A percentile compares a stretch with the other conserved stretches of the same genome.
These are phyloP conservation scores for Eutrema salsugineum DNA, from an alignment of 441 rosid species.

Conservation along the genomic window DNA sequence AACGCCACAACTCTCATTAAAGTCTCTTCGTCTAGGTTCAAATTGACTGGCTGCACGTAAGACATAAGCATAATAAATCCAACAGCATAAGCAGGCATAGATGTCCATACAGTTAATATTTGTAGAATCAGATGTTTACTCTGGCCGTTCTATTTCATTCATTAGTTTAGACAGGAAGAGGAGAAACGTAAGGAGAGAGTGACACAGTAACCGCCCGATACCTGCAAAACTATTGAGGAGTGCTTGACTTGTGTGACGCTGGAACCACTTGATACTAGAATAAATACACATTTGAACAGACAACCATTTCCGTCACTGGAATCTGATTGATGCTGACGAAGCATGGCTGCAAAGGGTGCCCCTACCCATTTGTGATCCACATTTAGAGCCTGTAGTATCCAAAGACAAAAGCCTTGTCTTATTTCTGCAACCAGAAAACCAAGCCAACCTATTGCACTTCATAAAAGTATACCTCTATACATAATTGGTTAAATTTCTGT, in stretches of 20 bases:
- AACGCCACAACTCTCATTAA: slow-evolving; percentile 83
- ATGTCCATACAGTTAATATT: slow-evolving; percentile 5
- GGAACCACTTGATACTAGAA: slow-evolving; percentile 65
- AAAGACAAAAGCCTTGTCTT: slow-evolving; percentile 15
- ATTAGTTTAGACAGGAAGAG: slow-evolving; percentile 3
- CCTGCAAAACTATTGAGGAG: slow-evolving; percentile 84
- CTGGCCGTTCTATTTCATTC: background rate
- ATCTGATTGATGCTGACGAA: slow-evolving; percentile 68
- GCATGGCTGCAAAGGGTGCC: slow-evolving; percentile 93
- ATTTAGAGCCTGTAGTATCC: slow-evolving; percentile 61
- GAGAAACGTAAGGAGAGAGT: background rate
- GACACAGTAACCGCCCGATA: slow-evolving; percentile 31
- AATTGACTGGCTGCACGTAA: slow-evolving; percentile 69
- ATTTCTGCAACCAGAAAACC: slow-evolving; percentile 16
- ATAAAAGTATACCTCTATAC: slow-evolving; percentile 60
- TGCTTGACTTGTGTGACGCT: slow-evolving; percentile 77
- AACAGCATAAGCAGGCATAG: background rate
- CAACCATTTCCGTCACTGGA: slow-evolving; percentile 46
- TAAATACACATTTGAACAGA: slow-evolving; percentile 51
- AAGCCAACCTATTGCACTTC: slow-evolving; percentile 13
- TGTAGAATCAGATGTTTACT: slow-evolving; percentile 8
- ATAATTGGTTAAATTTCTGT: slow-evolving; percentile 71
- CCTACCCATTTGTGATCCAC: slow-evolving; percentile 81
- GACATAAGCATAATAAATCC: slow-evolving; percentile 13
- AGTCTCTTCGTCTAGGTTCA: slow-evolving; percentile 94